Evolutionary conservation across 176 grass and related monocot species (phyloP).

Genomic region (Carex pumila): DNA sequence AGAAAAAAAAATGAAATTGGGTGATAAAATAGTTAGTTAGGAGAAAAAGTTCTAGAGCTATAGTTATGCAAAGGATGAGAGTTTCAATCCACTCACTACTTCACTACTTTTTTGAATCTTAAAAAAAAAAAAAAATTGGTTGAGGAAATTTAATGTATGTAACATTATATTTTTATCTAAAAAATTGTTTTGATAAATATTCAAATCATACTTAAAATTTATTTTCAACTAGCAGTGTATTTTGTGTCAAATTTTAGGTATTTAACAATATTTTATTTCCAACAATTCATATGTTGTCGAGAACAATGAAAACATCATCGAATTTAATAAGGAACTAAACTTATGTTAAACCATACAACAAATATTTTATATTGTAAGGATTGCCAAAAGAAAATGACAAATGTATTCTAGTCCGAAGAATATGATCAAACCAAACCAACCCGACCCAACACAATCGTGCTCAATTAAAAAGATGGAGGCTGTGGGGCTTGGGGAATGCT

Average conservation of each 20-base stretch:
- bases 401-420: neutral
- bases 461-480: neutral
- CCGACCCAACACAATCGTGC: constrained; percentile 3
- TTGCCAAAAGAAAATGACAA: neutral
- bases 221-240: neutral
- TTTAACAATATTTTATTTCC: neutral
- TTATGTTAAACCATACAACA: neutral
- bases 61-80: too few species aligned
- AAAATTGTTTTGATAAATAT: too few species aligned
- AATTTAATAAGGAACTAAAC: neutral
- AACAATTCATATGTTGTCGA: neutral
- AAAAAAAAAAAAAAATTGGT: too few species aligned
- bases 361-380: neutral
- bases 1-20: too few species aligned
- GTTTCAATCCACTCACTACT: too few species aligned
- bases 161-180: too few species aligned
- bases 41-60: too few species aligned
- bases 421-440: neutral
- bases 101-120: too few species aligned
- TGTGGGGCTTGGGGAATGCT: constrained; percentile 10
- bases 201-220: too few species aligned
- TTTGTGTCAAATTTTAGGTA: neutral
- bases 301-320: neutral
- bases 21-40: too few species aligned
- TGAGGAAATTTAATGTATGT: too few species aligned